A percentile compares a stretch with the other conserved stretches of the same genome.
phyloP scores from a whole-genome alignment of 2,329 filamentous ascomycete species.

The Colletotrichum scovillei region DNA sequence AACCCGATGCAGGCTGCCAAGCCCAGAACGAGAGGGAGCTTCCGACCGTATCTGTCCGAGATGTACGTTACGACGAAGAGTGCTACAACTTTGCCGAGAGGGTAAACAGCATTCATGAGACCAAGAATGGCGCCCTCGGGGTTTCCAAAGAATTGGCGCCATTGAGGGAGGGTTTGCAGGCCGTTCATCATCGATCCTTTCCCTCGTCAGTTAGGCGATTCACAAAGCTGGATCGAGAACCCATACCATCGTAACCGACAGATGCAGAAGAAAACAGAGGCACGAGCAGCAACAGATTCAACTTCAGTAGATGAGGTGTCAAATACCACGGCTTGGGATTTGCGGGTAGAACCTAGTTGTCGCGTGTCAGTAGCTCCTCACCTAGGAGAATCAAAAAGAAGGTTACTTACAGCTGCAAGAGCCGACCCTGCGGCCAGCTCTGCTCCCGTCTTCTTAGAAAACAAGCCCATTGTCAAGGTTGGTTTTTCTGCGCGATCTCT shows the following conservation, averaged over 20 bases:
- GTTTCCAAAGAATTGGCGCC: constrained; percentile 48
- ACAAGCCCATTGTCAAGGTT: not conserved
- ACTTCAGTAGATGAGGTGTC: constrained; percentile 51
- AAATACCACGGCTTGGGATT: constrained; percentile 55
- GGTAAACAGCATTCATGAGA: constrained; percentile 28
- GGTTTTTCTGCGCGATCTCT: not conserved
- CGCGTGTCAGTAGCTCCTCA: not conserved
- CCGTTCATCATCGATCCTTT: constrained; percentile 53
- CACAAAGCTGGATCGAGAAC: not conserved
- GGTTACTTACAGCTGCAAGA: not conserved
- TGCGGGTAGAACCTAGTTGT: constrained; percentile 50
- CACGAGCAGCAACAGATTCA: constrained; percentile 56
- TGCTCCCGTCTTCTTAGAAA: constrained; percentile 4
- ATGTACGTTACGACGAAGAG: constrained; percentile 34
- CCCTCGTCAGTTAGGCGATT: fast-evolving
- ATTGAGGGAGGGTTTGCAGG: constrained; percentile 49
- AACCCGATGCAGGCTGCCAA: constrained; percentile 45
- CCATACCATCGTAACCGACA: constrained; percentile 51
- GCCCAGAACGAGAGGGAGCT: constrained; percentile 45
- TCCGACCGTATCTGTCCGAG: constrained; percentile 49
- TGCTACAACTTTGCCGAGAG: constrained; percentile 25
- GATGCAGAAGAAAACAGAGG: constrained; percentile 55
- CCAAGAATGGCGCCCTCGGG: constrained; percentile 20
- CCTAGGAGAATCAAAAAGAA: too few relatives aligned
- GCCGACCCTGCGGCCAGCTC: constrained; percentile 8